Percentiles rank a stretch among this genome's conserved stretches.
Conservation (phyloP, 139 green algal genomes). For the Dunaliella primolecta region DNA sequence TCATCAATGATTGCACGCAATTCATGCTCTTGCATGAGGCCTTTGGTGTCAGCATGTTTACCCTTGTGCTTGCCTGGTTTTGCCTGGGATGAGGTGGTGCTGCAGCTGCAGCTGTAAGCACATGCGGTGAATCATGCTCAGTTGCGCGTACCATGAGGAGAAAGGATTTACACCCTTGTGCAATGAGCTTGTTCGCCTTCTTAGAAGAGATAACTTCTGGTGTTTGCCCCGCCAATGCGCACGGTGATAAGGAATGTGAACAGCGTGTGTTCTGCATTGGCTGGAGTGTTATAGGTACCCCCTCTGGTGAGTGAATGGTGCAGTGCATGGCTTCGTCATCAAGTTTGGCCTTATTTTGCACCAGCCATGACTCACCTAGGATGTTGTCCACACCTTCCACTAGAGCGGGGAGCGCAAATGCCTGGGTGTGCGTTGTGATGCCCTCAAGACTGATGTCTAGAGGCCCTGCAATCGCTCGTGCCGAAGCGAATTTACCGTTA, state of each 20-base stretch:
- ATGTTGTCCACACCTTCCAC: neutral
- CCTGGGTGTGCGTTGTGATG: neutral
- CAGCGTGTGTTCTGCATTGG: neutral
- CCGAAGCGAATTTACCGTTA: neutral
- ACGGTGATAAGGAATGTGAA: neutral
- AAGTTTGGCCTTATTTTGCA: neutral
- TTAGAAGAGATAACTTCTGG: neutral
- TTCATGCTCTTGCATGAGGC: neutral
- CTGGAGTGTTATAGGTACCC: neutral
- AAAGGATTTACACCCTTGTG: neutral
- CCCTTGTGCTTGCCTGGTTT: neutral
- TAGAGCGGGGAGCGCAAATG: neutral
- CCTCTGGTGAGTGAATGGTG: neutral
- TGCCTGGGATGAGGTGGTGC: no score
- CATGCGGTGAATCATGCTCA: neutral
- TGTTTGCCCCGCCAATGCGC: neutral
- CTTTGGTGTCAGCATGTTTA: neutral
- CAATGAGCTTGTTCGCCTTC: neutral
- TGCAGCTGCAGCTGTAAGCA: neutral
- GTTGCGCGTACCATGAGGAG: neutral
- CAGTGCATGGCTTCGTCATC: neutral
- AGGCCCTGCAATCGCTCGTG: neutral
- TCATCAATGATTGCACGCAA: conserved; percentile 2
- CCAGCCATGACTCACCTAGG: conserved; percentile 2
- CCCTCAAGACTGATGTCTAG: neutral